These are phyloP conservation scores for Coleophoma crateriformis DNA, from an alignment of 2,329 filamentous ascomycete species.

Conservation along the genomic window DNA sequence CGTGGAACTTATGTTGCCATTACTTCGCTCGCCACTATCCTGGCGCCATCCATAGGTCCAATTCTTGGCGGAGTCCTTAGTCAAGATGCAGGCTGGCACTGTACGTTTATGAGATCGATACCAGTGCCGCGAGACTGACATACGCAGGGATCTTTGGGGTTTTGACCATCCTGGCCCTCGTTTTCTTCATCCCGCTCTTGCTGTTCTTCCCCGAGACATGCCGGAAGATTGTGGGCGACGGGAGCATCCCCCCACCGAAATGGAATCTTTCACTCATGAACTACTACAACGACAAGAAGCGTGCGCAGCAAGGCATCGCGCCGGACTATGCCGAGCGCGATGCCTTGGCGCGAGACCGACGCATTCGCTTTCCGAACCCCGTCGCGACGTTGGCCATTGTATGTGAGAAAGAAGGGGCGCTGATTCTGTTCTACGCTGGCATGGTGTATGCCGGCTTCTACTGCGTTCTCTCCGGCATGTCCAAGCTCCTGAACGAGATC, in stretches of 20 bases:
- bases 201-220: conserved; percentile 46
- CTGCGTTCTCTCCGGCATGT: conserved; percentile 36
- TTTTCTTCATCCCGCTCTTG: conserved; percentile 14
- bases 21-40: conserved; percentile 48
- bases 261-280: conserved; percentile 50
- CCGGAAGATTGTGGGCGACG: conserved; percentile 44
- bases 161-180: conserved; percentile 11
- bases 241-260: conserved; percentile 46
- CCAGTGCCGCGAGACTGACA: too few species aligned
- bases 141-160: conserved; percentile 46
- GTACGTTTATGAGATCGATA: conserved; percentile 7
- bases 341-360: conserved; percentile 26
- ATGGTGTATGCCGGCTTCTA: conserved; percentile 46
- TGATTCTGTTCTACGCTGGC: conserved; percentile 34
- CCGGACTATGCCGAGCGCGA: conserved; percentile 17
- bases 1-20: conserved; percentile 60
- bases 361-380: conserved; percentile 29
- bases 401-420: conserved; percentile 34
- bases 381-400: conserved; percentile 35
- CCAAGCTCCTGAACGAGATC: conserved; percentile 30
- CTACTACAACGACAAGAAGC: conserved; percentile 18
- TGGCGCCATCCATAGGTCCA: conserved; percentile 46
- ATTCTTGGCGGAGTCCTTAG: conserved; percentile 53
- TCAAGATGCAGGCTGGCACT: conserved; percentile 51
- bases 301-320: conserved; percentile 6